Evolutionary conservation across 768 basidiomycete species (phyloP), one percentile per base, ranked within the genome.

Genomic region (Tylopilus rubrobrunneus): DNA sequence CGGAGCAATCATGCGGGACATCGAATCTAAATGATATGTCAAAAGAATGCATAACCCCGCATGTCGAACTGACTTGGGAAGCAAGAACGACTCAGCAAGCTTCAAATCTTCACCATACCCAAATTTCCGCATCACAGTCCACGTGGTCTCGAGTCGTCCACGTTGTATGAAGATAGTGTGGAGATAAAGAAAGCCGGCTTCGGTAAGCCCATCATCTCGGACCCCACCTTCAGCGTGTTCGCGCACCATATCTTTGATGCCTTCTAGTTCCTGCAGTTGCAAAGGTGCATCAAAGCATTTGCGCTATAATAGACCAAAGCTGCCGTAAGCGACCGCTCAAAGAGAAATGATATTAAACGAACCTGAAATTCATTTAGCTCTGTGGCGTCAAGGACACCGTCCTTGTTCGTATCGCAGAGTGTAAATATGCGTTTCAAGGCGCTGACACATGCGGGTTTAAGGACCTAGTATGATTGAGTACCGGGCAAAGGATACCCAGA

Each of bases 281-380:
- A 99, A 72, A 33, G 96, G 95, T 1, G 91, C 83, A 61, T 92
- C 89, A 66, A 98, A 99, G 63, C 95, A 98, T 80, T 95, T 95
- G 60, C 92, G 78, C 93, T 96, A 59, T 25, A 31, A 51, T 29
- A 12, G 5, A 43, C 27, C 5, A 49, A 52, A 39, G 31, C 27
- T 49, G 37, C 25, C 2, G 46, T 29, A 19, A 28, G 17, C 25
- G 41, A 31, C 41, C 23, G 40, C 8, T 50, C 31, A 23, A 19
- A 48, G 49, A 23, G n/a, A 42, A 19, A 44, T 43, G 44, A 49
- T 14, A 19, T 15, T 19, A 19, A n/a, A 49, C 48, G 28, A 60
- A 94, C 93, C 77, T 98, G 96, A 63, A 99, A 99, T 65, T 97
- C 94, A 67, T 98, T 98, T 33, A 99, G 77, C 67, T 99, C 96